These are phyloP conservation scores for Elsinoe australis DNA, from an alignment of 2,329 filamentous ascomycete genomes.

Conservation along the genomic window DNA sequence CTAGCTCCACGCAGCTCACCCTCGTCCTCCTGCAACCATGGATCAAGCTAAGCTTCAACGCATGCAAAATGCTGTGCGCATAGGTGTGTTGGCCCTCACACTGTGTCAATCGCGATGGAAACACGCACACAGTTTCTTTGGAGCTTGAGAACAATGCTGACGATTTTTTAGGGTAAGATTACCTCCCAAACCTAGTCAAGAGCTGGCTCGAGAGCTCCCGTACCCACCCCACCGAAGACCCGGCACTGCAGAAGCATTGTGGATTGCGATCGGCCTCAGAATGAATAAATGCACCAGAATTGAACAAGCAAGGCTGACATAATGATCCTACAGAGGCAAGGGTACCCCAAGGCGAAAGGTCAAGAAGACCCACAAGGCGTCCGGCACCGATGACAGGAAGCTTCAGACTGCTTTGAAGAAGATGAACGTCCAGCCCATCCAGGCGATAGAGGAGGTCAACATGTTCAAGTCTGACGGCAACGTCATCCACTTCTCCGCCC, in stretches of 20 bases:
- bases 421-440: slow-evolving; percentile 98
- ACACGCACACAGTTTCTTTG: background rate
- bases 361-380: slow-evolving; percentile 93
- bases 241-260: background rate
- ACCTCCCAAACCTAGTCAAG: background rate
- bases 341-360: slow-evolving; percentile 95
- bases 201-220: too few species aligned
- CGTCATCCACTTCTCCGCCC: slow-evolving; percentile 97
- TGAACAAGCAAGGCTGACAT: slow-evolving; percentile 21
- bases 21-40: slow-evolving; percentile 42
- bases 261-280: background rate
- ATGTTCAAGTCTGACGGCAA: slow-evolving; percentile 99
- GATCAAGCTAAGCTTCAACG: slow-evolving; percentile 59
- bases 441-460: slow-evolving; percentile 99
- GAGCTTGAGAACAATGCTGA: slow-evolving; percentile 22
- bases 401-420: slow-evolving; percentile 96
- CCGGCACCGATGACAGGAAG: slow-evolving; percentile 98
- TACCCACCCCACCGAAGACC: background rate
- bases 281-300: background rate
- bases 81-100: slow-evolving; percentile 51
- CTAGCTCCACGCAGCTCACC: slow-evolving; percentile 7
- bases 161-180: slow-evolving; percentile 29
- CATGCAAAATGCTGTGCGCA: slow-evolving; percentile 60
- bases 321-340: slow-evolving; percentile 63
- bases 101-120: background rate